These are phyloP conservation scores for Murraya koenigii DNA, from an alignment of 345 rosid genomes.

Conservation along the genomic window DNA sequence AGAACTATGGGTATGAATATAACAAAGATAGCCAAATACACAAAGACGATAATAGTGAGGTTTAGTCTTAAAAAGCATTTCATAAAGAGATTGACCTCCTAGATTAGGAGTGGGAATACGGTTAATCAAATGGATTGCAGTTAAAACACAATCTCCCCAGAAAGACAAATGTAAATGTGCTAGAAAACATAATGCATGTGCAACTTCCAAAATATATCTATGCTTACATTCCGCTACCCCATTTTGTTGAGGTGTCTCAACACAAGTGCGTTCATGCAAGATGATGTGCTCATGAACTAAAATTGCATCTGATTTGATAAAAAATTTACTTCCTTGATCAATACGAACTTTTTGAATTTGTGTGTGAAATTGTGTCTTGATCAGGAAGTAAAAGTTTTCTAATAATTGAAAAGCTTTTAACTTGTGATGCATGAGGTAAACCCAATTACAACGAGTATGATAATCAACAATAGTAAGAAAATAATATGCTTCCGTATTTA, in stretches of 20 bases:
- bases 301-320: no score
- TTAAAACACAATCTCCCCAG: no score
- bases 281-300: not conserved
- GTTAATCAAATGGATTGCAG: not conserved
- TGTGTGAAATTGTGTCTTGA: not conserved
- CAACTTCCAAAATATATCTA: no score
- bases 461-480: not conserved
- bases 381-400: not conserved
- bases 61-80: not conserved
- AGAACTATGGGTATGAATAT: not conserved
- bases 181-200: not conserved
- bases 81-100: not conserved
- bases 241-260: not conserved
- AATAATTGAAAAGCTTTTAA: not conserved
- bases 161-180: not conserved
- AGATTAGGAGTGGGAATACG: not conserved
- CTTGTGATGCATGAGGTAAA: not conserved
- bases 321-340: not conserved
- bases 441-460: not conserved
- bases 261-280: not conserved
- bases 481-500: not conserved
- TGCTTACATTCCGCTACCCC: no score
- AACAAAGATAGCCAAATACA: not conserved
- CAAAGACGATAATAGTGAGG: not conserved
- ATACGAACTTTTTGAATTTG: no score